phyloP scores from a whole-genome alignment of 2,329 filamentous ascomycete species.

The Amesomyces nigricolor region DNA sequence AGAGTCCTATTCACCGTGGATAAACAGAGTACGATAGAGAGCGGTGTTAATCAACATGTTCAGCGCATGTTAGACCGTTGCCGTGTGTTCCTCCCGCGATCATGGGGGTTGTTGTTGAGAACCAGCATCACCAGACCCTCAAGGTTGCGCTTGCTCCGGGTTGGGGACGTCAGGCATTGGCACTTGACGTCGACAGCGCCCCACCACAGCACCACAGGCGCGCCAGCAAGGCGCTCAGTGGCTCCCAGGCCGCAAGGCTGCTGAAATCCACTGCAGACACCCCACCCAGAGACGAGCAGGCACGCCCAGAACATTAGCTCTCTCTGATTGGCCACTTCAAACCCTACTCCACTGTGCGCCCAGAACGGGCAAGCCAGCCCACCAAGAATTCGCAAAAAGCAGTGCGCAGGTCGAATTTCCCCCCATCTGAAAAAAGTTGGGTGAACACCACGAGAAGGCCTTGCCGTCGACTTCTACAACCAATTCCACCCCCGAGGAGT shows the following conservation, averaged over 20 bases:
- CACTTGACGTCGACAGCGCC: constrained; percentile 23
- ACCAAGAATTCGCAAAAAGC: constrained; percentile 29
- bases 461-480: constrained; percentile 33
- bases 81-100: neutral
- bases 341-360: constrained; percentile 26
- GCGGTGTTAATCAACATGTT: constrained; percentile 1
- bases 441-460: constrained; percentile 26
- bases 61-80: constrained; percentile 10
- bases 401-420: constrained; percentile 26
- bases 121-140: constrained; percentile 16
- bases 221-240: constrained; percentile 3
- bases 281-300: neutral
- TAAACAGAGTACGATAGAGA: neutral
- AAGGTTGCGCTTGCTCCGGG: neutral
- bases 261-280: neutral
- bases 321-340: constrained; percentile 20
- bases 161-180: neutral
- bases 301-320: neutral
- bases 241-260: constrained; percentile 9
- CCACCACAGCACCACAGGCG: constrained; percentile 8
- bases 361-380: constrained; percentile 22
- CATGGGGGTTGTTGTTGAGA: neutral
- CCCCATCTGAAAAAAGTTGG: constrained; percentile 25
- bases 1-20: constrained; percentile 3
- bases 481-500: constrained; percentile 32